These are phyloP conservation scores for Alliaria petiolata DNA, from an alignment of 345 rosid species.

Conservation along the genomic window DNA sequence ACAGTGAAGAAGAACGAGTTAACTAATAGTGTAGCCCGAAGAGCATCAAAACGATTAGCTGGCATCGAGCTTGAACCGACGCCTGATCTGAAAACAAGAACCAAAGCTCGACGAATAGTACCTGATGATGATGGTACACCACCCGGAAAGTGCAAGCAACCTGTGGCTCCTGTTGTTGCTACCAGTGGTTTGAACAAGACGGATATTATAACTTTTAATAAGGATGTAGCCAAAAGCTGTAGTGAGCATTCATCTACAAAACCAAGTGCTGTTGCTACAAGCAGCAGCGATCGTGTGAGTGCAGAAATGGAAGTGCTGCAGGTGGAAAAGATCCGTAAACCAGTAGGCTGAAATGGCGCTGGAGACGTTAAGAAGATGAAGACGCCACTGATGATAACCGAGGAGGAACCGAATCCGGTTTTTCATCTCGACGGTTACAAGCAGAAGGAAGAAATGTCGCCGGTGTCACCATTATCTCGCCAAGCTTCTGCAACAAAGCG, in stretches of 20 bases:
- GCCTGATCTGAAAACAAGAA: slow-evolving; percentile 49
- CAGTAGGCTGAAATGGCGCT: neutral
- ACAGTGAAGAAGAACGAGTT: slow-evolving; percentile 26
- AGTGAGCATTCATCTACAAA: slow-evolving; percentile 6
- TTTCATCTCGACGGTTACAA: slow-evolving; percentile 25
- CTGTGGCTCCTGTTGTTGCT: slow-evolving; percentile 10
- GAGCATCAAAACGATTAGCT: slow-evolving; percentile 89
- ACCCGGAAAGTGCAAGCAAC: too few species aligned
- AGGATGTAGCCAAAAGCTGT: slow-evolving; percentile 8
- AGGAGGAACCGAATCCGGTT: slow-evolving; percentile 16
- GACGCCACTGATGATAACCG: neutral
- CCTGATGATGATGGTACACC: too few species aligned
- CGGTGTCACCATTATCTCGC: slow-evolving; percentile 15
- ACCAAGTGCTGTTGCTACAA: slow-evolving; percentile 4
- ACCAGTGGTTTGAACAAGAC: slow-evolving; percentile 14
- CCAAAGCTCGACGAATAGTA: slow-evolving; percentile 38
- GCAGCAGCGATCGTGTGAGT: neutral
- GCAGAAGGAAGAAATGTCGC: slow-evolving; percentile 20
- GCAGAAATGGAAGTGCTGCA: slow-evolving; percentile 10
- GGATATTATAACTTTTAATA: neutral
- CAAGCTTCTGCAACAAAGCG: slow-evolving; percentile 16
- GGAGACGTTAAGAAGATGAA: slow-evolving; percentile 6
- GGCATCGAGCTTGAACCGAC: slow-evolving; percentile 67
- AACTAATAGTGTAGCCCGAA: slow-evolving; percentile 40
- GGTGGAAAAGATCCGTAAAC: neutral